These are phyloP conservation scores for Epichloe baconii DNA, from an alignment of 2,329 filamentous ascomycete genomes.

Conservation along the genomic window DNA sequence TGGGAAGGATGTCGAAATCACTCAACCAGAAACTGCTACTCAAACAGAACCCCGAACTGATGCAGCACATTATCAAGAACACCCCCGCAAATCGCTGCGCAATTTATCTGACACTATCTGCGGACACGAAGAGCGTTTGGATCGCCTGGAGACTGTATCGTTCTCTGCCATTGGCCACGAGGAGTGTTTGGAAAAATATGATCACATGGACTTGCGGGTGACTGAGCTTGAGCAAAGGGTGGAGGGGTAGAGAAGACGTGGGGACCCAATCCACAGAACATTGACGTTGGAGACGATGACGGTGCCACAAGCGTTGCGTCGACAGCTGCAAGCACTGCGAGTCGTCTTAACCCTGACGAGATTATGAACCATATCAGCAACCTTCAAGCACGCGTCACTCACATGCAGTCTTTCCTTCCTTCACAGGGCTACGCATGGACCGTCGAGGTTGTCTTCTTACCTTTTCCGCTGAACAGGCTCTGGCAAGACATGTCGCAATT, in stretches of 20 bases:
- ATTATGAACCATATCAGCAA: slow-evolving; percentile 36
- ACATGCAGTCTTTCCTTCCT: slow-evolving; percentile 50
- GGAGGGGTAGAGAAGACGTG: slow-evolving; percentile 47
- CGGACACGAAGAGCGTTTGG: slow-evolving; percentile 51
- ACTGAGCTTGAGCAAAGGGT: slow-evolving; percentile 55
- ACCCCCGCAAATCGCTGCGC: slow-evolving; percentile 26
- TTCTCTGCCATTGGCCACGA: slow-evolving; percentile 56
- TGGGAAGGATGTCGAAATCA: slow-evolving; percentile 5
- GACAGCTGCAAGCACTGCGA: slow-evolving; percentile 28
- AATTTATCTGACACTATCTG: slow-evolving; percentile 40
- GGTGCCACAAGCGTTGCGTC: slow-evolving; percentile 35
- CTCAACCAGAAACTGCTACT: slow-evolving; percentile 11
- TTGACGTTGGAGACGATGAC: slow-evolving; percentile 25
- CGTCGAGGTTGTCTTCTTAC: slow-evolving; percentile 63
- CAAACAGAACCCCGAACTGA: slow-evolving; percentile 16
- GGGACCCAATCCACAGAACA: slow-evolving; percentile 26
- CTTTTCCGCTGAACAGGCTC: slow-evolving; percentile 47
- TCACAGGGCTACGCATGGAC: slow-evolving; percentile 54
- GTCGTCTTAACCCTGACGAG: slow-evolving; percentile 28
- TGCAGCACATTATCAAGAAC: slow-evolving; percentile 7
- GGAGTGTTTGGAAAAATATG: slow-evolving; percentile 54
- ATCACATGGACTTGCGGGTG: slow-evolving; percentile 52
- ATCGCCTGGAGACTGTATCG: slow-evolving; percentile 55
- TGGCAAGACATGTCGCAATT: slow-evolving; percentile 41
- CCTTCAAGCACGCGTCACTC: slow-evolving; percentile 36